phyloP scores from a whole-genome alignment of 768 basidiomycete genomes.

The Galerina sulciceps region DNA sequence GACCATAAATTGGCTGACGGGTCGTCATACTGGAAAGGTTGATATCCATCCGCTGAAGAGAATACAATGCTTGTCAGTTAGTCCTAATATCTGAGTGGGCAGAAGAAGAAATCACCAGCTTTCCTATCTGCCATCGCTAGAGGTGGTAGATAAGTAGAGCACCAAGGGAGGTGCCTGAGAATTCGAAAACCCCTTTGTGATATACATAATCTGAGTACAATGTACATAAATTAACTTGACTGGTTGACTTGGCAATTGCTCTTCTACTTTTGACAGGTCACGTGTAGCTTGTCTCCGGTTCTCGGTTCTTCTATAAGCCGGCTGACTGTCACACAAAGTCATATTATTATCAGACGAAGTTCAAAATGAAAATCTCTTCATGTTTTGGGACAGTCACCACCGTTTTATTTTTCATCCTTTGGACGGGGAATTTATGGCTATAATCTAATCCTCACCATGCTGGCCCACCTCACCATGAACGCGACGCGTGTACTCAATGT shows the following conservation, averaged over 20 bases:
- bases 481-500: conserved; percentile 28
- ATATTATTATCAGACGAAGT: too few relatives aligned
- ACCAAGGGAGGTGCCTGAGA: neutral
- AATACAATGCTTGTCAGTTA: neutral
- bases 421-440: neutral
- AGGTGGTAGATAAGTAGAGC: neutral
- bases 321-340: too few relatives aligned
- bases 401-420: neutral
- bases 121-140: conserved; percentile 8
- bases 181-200: too few relatives aligned
- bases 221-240: too few relatives aligned
- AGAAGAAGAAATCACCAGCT: conserved; percentile 2
- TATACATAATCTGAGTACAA: too few relatives aligned
- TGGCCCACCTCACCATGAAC: conserved; percentile 26
- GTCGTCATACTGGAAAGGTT: conserved; percentile 31
- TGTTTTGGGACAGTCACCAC: conserved; percentile 1
- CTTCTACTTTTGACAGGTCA: too few relatives aligned
- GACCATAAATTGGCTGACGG: conserved; percentile 43
- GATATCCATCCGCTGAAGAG: conserved; percentile 12
- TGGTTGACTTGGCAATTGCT: too few relatives aligned
- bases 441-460: conserved; percentile 18
- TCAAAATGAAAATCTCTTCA: neutral
- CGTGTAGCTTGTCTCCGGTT: too few relatives aligned
- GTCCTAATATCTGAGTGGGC: neutral
- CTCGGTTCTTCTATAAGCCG: neutral